Conservation (phyloP, 1,284 basidiomycete species). For the Fomes fomentarius region DNA sequence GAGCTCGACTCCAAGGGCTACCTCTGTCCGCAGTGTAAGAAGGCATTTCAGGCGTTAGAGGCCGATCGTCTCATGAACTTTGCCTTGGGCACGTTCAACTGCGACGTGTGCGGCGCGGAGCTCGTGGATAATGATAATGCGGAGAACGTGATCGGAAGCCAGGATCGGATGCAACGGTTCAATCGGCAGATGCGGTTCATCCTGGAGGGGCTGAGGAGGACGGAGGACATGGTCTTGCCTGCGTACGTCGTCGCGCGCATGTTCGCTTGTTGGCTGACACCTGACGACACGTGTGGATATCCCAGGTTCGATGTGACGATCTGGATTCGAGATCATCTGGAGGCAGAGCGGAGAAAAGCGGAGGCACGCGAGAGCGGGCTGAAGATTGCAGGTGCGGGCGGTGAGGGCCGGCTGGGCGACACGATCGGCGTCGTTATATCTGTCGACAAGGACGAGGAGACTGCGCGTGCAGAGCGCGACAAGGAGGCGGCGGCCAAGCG, state of each 20-base stretch:
- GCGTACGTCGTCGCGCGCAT: conserved; percentile 47
- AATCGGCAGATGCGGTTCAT: conserved; percentile 91
- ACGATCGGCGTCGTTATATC: conserved; percentile 81
- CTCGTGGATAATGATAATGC: conserved; percentile 92
- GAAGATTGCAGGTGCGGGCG: conserved; percentile 72
- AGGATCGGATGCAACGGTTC: conserved; percentile 95
- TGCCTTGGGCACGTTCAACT: conserved; percentile 61
- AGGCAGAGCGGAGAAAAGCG: conserved; percentile 52
- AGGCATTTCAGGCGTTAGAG: conserved; percentile 86
- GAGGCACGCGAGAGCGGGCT: conserved; percentile 56
- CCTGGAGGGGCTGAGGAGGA: conserved; percentile 84
- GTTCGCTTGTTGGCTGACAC: background rate
- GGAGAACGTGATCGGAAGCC: conserved; percentile 80
- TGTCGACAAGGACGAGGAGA: conserved; percentile 80
- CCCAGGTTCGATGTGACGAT: conserved; percentile 80
- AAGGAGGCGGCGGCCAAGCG: conserved; percentile 76
- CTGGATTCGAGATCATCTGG: conserved; percentile 77
- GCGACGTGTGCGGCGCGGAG: conserved; percentile 81
- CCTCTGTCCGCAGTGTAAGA: conserved; percentile 89
- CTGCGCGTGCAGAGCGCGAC: conserved; percentile 65
- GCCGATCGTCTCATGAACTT: conserved; percentile 84
- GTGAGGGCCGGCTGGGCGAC: conserved; percentile 64
- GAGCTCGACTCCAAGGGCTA: conserved; percentile 97
- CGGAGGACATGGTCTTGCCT: conserved; percentile 86
- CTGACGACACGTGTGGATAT: background rate